A percentile compares a stretch with the other conserved stretches of the same genome.
phyloP scores from a whole-genome alignment of 805 yeast genomes.

The Ogataea methanolica region DNA sequence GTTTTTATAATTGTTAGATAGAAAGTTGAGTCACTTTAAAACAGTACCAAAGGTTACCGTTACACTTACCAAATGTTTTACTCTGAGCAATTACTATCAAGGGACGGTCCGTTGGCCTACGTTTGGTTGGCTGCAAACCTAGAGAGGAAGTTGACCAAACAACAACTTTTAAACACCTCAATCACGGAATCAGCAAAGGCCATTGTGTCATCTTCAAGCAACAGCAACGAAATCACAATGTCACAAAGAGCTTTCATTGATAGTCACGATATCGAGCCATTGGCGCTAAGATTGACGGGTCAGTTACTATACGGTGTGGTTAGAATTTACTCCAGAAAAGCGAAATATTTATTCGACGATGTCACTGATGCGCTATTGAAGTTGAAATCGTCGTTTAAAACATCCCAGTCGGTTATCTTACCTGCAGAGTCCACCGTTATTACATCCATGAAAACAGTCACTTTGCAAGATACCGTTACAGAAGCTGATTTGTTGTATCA shows the following conservation, averaged over 20 bases:
- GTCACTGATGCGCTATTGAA: conserved; percentile 71
- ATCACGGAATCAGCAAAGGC: conserved; percentile 64
- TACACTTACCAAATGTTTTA: conserved; percentile 35
- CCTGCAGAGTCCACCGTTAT: conserved; percentile 59
- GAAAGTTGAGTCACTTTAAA: too few relatives aligned
- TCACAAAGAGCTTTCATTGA: conserved; percentile 10
- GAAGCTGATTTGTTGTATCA: conserved; percentile 68
- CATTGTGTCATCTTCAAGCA: conserved; percentile 44
- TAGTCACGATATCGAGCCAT: conserved; percentile 39
- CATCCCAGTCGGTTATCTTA: conserved; percentile 47
- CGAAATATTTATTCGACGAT: conserved; percentile 78
- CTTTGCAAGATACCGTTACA: conserved; percentile 73
- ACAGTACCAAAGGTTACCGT: too few relatives aligned
- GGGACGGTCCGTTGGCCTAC: conserved; percentile 80
- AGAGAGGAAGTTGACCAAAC: conserved; percentile 70
- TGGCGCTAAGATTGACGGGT: conserved; percentile 79
- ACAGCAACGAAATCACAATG: conserved; percentile 4
- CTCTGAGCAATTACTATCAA: conserved; percentile 50
- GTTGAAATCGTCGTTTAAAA: conserved; percentile 61
- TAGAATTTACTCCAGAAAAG: conserved; percentile 78
- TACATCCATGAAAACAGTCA: conserved; percentile 53
- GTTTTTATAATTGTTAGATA: too few relatives aligned
- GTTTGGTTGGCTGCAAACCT: conserved; percentile 93
- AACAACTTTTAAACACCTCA: conserved; percentile 67
- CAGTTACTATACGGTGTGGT: conserved; percentile 85